Percentiles rank a stretch among this genome's conserved stretches.
Evolutionary conservation across 306 rosid species (phyloP).

Genomic region (Trichosanthes cucumerina): DNA sequence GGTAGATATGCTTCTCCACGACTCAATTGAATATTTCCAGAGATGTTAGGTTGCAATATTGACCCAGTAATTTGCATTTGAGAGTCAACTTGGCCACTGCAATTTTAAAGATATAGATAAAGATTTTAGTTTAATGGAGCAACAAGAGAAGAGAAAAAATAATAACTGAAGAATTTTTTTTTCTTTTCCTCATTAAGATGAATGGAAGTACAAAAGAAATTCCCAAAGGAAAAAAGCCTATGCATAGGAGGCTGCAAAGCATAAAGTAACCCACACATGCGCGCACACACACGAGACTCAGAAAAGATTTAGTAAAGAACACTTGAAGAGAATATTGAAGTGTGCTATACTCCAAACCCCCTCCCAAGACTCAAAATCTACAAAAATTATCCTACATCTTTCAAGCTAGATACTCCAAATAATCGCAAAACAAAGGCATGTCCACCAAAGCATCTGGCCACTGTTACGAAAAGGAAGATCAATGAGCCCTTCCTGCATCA

Average conservation of each 20-base stretch:
- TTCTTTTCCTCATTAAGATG: background rate
- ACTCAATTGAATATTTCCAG: conserved; percentile 81
- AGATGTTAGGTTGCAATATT: conserved; percentile 73
- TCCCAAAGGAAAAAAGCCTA: background rate
- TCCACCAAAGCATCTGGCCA: background rate
- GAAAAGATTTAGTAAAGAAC: background rate
- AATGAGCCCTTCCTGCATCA: background rate
- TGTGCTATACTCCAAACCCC: background rate
- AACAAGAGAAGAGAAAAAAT: background rate
- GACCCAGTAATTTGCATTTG: conserved; percentile 94
- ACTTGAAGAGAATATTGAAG: background rate
- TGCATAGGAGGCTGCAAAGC: background rate
- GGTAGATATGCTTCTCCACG: conserved; percentile 97
- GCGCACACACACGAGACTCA: too few species aligned
- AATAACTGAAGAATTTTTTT: background rate
- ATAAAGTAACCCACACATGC: too few species aligned
- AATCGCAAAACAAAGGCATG: background rate
- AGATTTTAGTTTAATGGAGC: background rate
- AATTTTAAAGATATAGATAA: background rate
- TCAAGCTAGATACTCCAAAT: background rate
- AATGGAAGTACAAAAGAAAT: background rate
- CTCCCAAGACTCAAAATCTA: background rate
- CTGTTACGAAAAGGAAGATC: background rate
- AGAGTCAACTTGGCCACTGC: conserved; percentile 94
- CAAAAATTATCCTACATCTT: background rate